These are phyloP conservation scores for Boletus sp. DNA, from an alignment of 1,284 basidiomycete genomes.

Conservation along the genomic window DNA sequence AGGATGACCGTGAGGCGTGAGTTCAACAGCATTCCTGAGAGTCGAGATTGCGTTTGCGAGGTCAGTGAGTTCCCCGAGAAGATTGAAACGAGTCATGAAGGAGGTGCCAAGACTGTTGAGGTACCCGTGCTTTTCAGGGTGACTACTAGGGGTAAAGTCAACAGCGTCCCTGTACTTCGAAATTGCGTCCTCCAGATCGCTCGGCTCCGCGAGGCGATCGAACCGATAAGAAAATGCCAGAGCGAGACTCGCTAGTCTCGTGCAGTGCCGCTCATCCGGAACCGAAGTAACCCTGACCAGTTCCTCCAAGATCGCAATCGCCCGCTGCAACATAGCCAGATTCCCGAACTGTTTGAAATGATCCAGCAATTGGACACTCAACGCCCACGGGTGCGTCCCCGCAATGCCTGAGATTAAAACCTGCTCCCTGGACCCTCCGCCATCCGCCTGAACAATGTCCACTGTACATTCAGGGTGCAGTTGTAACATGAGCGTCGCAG, in stretches of 20 bases:
- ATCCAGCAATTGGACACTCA: neutral
- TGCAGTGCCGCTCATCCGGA: neutral
- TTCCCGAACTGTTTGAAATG: neutral
- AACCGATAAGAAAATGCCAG: neutral
- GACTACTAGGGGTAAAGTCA: no score
- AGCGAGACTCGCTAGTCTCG: neutral
- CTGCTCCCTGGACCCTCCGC: neutral
- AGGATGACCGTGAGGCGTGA: no score
- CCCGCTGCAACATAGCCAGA: neutral
- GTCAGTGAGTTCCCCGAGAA: neutral
- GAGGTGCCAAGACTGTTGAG: no score
- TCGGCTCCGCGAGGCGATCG: neutral
- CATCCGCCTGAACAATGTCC: neutral
- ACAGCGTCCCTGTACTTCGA: no score
- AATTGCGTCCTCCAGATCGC: no score
- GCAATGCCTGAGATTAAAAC: neutral
- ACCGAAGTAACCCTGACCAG: neutral
- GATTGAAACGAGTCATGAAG: neutral
- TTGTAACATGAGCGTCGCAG: neutral
- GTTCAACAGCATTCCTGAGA: neutral
- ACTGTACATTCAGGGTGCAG: neutral
- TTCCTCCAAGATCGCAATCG: neutral
- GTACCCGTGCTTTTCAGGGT: no score
- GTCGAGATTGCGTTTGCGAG: neutral
- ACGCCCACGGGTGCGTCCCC: neutral